phyloP scores from a whole-genome alignment of 2,329 filamentous ascomycete species.

The Exutisphaerella laricina region DNA sequence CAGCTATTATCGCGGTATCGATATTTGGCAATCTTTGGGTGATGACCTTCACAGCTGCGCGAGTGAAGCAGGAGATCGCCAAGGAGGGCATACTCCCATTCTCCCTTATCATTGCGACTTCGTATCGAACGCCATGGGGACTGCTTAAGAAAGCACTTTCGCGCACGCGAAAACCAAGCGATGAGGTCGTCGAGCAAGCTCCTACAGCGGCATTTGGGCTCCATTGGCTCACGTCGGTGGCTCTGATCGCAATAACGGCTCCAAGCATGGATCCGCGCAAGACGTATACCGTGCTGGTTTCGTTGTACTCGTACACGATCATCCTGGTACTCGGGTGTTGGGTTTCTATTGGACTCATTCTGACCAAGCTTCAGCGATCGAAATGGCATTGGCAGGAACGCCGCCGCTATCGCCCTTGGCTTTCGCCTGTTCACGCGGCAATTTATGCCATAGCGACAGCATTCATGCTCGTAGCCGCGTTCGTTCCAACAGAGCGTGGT shows the following conservation, averaged over 20 bases:
- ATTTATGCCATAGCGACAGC: constrained; percentile 19
- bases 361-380: constrained; percentile 23
- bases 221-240: constrained; percentile 36
- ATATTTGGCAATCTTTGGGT: constrained; percentile 53
- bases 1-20: constrained; percentile 49
- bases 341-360: constrained; percentile 33
- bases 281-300: constrained; percentile 32
- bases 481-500: constrained; percentile 16
- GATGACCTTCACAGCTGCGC: constrained; percentile 51
- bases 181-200: constrained; percentile 32
- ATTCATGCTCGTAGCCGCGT: constrained; percentile 22
- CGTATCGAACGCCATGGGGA: constrained; percentile 28
- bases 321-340: constrained; percentile 25
- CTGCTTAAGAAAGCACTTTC: constrained; percentile 19
- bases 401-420: constrained; percentile 23
- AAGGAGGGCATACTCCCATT: constrained; percentile 53
- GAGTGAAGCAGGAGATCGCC: constrained; percentile 58
- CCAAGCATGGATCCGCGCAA: constrained; percentile 22
- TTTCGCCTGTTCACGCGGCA: constrained; percentile 22
- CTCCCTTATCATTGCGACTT: constrained; percentile 44
- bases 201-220: constrained; percentile 37
- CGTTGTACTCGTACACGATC: constrained; percentile 40
- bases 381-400: constrained; percentile 18
- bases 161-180: constrained; percentile 7
- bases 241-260: constrained; percentile 32